phyloP scores from a whole-genome alignment of 768 basidiomycete species.

The Boletales sp. region DNA sequence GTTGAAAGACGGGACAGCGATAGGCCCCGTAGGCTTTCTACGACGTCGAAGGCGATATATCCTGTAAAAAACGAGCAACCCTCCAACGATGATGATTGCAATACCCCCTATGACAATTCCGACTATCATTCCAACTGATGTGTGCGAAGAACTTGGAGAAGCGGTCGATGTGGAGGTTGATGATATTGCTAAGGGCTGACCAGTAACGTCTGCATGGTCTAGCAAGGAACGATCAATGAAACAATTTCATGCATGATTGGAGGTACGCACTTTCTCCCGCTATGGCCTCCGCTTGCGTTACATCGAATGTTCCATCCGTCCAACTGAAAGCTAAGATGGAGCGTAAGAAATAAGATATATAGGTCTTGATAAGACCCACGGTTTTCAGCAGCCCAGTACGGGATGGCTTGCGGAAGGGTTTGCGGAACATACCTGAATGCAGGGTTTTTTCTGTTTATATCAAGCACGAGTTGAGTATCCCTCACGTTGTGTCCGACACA shows the following conservation, averaged over 20 bases:
- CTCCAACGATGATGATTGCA: constrained; percentile 12
- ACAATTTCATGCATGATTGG: neutral
- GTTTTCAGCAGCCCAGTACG: constrained; percentile 21
- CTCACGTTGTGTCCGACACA: constrained; percentile 19
- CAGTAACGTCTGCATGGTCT: constrained; percentile 16
- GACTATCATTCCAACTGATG: constrained; percentile 10
- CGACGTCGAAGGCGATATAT: constrained; percentile 11
- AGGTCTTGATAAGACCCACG: constrained; percentile 7
- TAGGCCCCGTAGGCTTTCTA: neutral
- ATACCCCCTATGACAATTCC: constrained; percentile 23
- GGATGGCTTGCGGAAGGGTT: constrained; percentile 16
- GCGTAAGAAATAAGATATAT: neutral
- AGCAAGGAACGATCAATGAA: neutral
- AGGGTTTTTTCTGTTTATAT: no score
- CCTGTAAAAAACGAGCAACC: constrained; percentile 7
- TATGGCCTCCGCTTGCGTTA: constrained; percentile 5
- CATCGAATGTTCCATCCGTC: constrained; percentile 12
- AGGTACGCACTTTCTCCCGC: constrained; percentile 10
- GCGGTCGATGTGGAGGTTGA: constrained; percentile 2
- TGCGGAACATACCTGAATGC: constrained; percentile 23
- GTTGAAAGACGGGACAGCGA: neutral
- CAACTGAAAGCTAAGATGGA: constrained; percentile 18
- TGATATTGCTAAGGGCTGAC: constrained; percentile 10
- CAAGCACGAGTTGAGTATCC: neutral
- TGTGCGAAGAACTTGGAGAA: constrained; percentile 2